Evolutionary conservation across 1,139 yeast genomes (phyloP).

Genomic region (Pichia sp.): DNA sequence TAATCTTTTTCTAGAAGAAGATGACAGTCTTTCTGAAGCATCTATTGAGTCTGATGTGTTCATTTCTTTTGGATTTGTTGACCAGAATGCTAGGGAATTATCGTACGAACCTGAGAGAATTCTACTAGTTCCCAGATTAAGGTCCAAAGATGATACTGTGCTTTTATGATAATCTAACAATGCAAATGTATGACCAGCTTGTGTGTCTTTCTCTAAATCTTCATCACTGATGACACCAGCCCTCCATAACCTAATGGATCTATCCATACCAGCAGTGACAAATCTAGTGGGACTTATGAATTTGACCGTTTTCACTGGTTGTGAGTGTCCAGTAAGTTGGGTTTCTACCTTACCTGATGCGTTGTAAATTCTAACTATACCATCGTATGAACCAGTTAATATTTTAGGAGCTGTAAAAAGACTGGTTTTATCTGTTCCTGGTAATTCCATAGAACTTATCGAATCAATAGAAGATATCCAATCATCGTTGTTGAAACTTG

Average conservation of each 20-base stretch:
- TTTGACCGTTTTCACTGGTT: slow-evolving; percentile 74
- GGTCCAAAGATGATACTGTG: slow-evolving; percentile 75
- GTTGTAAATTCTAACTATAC: slow-evolving; percentile 86
- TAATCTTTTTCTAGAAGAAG: slow-evolving; percentile 86
- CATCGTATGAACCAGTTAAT: slow-evolving; percentile 90
- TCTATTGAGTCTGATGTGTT: slow-evolving; percentile 62
- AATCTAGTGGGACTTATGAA: slow-evolving; percentile 74
- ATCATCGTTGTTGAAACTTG: slow-evolving; percentile 88
- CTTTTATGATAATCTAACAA: slow-evolving; percentile 86
- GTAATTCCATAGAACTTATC: slow-evolving; percentile 32
- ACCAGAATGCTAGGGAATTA: slow-evolving; percentile 81
- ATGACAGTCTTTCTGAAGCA: slow-evolving; percentile 40
- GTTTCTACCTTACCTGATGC: slow-evolving; percentile 77
- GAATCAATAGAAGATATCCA: slow-evolving; percentile 85
- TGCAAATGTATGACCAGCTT: slow-evolving; percentile 74
- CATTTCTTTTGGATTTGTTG: slow-evolving; percentile 81
- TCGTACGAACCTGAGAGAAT: slow-evolving; percentile 86
- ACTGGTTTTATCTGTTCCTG: slow-evolving; percentile 28
- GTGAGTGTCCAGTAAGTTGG: slow-evolving; percentile 84
- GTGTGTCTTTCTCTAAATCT: slow-evolving; percentile 48
- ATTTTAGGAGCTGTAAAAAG: slow-evolving; percentile 48
- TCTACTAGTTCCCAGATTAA: slow-evolving; percentile 46
- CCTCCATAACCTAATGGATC: slow-evolving; percentile 87
- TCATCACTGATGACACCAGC: slow-evolving; percentile 49
- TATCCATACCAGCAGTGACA: slow-evolving; percentile 84